A percentile compares a stretch with the other conserved stretches of the same genome.
Conservation (phyloP, 2,329 filamentous ascomycete genomes). For the Whalleya microplaca region DNA sequence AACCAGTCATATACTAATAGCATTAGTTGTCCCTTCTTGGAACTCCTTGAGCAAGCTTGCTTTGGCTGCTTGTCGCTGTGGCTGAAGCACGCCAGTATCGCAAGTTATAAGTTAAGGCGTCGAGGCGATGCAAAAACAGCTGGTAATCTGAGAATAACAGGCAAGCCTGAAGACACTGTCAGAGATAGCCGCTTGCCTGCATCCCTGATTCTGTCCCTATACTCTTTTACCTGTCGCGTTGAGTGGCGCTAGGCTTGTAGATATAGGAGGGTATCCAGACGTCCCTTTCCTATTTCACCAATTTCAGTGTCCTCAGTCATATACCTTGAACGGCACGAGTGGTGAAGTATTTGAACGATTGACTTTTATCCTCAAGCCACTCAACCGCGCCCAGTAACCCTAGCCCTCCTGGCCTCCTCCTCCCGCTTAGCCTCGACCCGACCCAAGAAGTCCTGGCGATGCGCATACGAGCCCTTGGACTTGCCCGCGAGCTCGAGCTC, state of each 20-base stretch:
- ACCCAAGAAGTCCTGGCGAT: slow-evolving; percentile 66
- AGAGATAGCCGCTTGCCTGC: neutral
- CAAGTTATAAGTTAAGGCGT: too few species aligned
- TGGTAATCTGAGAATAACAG: too few species aligned
- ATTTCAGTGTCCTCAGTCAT: neutral
- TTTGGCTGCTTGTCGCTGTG: neutral
- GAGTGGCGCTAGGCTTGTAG: too few species aligned
- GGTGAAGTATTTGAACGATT: neutral
- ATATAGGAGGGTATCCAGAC: neutral
- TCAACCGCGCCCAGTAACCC: slow-evolving; percentile 47
- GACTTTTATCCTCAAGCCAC: neutral
- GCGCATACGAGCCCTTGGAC: slow-evolving; percentile 66
- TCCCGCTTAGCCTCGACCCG: slow-evolving; percentile 66
- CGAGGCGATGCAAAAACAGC: too few species aligned
- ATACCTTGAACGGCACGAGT: neutral
- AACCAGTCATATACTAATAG: neutral
- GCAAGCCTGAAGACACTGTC: too few species aligned
- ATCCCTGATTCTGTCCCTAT: neutral
- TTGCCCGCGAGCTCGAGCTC: slow-evolving; percentile 67
- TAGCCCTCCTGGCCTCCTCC: slow-evolving; percentile 60
- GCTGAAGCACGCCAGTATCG: neutral
- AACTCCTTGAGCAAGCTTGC: neutral
- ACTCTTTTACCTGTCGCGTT: neutral
- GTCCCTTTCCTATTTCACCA: neutral
- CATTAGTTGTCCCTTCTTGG: neutral